Conservation (phyloP, 2,329 filamentous ascomycete genomes). For the Teratosphaeria gauchensis region DNA sequence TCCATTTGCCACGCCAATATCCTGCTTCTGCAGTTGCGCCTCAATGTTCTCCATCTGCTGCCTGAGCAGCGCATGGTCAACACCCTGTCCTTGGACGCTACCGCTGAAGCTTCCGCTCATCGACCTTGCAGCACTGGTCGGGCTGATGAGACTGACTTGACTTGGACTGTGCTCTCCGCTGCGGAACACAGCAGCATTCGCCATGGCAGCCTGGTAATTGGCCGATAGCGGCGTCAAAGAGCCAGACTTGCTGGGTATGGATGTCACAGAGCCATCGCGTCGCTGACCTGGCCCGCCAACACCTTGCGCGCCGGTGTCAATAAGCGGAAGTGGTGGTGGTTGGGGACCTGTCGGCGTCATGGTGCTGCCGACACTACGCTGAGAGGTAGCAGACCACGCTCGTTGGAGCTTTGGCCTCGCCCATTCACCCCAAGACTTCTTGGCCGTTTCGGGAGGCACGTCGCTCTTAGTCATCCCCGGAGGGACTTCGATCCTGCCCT, state of each 20-base stretch:
- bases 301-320: background rate
- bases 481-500: constrained; percentile 12
- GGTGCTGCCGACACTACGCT: constrained; percentile 1
- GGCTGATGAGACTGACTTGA: constrained; percentile 10
- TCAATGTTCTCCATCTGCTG: constrained; percentile 22
- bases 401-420: constrained; percentile 22
- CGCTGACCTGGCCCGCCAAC: background rate
- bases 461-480: no score
- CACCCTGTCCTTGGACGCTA: constrained; percentile 5
- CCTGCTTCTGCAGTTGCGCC: constrained; percentile 18
- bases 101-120: constrained; percentile 6
- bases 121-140: constrained; percentile 10
- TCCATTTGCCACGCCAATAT: constrained; percentile 14
- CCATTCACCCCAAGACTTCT: constrained; percentile 24
- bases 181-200: background rate
- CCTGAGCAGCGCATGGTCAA: constrained; percentile 18
- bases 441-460: constrained; percentile 12
- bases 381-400: constrained; percentile 19
- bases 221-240: background rate
- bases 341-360: background rate
- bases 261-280: background rate
- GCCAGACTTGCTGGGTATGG: background rate
- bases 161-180: constrained; percentile 7
- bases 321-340: background rate
- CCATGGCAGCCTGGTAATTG: background rate